Evolutionary conservation across 306 rosid genomes (phyloP).

Genomic region (Calophaca sinica): DNA sequence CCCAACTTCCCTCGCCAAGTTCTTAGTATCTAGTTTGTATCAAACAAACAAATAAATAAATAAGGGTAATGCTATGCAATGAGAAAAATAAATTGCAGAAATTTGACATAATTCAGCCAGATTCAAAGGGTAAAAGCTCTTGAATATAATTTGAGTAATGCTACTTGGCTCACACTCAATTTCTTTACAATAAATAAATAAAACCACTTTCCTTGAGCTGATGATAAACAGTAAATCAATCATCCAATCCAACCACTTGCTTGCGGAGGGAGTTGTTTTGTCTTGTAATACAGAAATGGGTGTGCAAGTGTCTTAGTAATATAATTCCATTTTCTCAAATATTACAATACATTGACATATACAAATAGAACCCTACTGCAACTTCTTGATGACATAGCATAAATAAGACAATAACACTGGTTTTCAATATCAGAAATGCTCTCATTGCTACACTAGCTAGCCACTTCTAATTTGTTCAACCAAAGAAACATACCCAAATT

Average conservation of each 20-base stretch:
- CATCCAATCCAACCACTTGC: not conserved
- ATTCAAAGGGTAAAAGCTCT: not conserved
- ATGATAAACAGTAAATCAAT: not conserved
- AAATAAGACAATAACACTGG: not conserved
- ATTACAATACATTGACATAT: conserved; percentile 8
- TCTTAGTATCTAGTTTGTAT: conserved; percentile 10
- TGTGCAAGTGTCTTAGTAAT: not conserved
- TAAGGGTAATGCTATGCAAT: not conserved
- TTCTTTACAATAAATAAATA: not conserved
- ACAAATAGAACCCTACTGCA: conserved; percentile 7
- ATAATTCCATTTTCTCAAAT: conserved; percentile 18
- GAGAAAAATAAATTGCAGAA: not conserved
- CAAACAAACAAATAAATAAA: not conserved
- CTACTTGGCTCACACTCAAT: not conserved
- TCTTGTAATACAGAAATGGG: conserved; percentile 15
- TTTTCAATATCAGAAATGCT: conserved; percentile 12
- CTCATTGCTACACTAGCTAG: not conserved
- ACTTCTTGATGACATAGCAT: not conserved
- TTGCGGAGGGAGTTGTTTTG: not conserved
- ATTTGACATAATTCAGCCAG: conserved; percentile 7
- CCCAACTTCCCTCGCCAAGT: conserved; percentile 18
- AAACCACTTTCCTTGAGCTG: not conserved
- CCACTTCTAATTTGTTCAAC: conserved; percentile 4
- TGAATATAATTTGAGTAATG: conserved; percentile 6
- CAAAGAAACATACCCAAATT: not conserved